Conservation (phyloP, 148 eudicot genomes). For the Nepenthes gracilis region DNA sequence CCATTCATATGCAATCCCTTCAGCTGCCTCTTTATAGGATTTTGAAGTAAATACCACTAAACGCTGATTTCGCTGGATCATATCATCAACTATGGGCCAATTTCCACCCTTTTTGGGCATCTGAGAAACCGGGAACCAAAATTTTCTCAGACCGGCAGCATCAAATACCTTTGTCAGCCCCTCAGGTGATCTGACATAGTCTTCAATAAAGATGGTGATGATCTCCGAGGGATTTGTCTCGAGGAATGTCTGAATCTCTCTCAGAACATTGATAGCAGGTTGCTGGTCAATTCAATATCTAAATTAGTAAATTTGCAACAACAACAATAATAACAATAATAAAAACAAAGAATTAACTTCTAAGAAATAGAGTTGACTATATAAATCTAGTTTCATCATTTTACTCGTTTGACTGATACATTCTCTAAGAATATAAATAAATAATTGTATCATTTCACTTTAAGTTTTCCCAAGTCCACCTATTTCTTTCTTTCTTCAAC, state of each 20-base stretch:
- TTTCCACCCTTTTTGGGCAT: conserved; percentile 84
- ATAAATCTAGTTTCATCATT: no score
- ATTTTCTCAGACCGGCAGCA: conserved; percentile 78
- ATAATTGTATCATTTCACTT: no score
- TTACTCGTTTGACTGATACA: no score
- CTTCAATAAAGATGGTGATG: conserved; percentile 81
- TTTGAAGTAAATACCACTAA: conserved; percentile 85
- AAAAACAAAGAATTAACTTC: not conserved
- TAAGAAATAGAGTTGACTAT: not conserved
- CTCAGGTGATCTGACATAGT: conserved; percentile 72
- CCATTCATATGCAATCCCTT: conserved; percentile 97
- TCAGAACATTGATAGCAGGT: conserved; percentile 75
- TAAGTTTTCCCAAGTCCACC: no score
- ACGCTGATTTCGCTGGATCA: conserved; percentile 68
- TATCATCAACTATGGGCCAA: conserved; percentile 89
- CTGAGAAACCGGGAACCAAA: conserved; percentile 75
- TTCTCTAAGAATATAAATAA: no score
- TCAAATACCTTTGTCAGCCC: conserved; percentile 79
- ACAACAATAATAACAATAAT: not conserved
- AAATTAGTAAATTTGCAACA: conserved; percentile 5
- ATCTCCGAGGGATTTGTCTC: conserved; percentile 67
- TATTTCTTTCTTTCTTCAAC: no score
- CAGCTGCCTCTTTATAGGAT: conserved; percentile 62
- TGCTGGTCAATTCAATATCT: conserved; percentile 27
- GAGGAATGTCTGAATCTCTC: conserved; percentile 63